Conservation (phyloP, 1,284 basidiomycete species). For the Inonotus obliquus region DNA sequence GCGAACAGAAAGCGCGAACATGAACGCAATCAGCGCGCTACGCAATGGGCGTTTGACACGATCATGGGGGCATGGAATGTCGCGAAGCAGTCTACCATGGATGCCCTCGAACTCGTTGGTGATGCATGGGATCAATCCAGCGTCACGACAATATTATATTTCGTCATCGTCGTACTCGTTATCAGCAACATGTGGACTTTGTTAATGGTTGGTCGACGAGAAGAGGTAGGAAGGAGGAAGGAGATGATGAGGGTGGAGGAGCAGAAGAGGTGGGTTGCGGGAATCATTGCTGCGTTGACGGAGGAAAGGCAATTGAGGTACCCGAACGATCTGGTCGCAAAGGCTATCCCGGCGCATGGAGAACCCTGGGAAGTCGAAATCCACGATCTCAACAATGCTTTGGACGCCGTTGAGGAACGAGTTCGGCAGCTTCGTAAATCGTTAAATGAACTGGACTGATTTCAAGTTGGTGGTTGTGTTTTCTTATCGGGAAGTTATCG, state of each 20-base stretch:
- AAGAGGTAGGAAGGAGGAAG: constrained; percentile 50
- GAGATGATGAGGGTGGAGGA: constrained; percentile 56
- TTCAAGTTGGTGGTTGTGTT: too few species aligned
- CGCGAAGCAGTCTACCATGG: constrained; percentile 59
- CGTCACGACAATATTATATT: constrained; percentile 63
- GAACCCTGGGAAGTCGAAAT: constrained; percentile 46
- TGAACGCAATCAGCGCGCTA: constrained; percentile 61
- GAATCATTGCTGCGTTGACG: constrained; percentile 62
- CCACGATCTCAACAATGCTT: constrained; percentile 40
- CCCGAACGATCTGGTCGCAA: constrained; percentile 16
- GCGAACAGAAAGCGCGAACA: constrained; percentile 51
- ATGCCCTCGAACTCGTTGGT: constrained; percentile 65
- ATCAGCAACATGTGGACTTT: constrained; percentile 77
- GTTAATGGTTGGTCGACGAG: constrained; percentile 47
- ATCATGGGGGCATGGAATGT: constrained; percentile 71
- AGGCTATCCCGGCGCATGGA: constrained; percentile 21
- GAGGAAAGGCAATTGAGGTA: constrained; percentile 54
- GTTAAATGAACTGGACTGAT: constrained; percentile 25
- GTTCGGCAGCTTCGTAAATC: constrained; percentile 41
- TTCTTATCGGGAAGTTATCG: background rate
- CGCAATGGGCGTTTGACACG: constrained; percentile 86
- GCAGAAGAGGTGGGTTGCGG: constrained; percentile 68
- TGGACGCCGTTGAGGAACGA: constrained; percentile 55
- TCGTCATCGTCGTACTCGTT: constrained; percentile 68
- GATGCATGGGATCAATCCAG: constrained; percentile 73